phyloP scores from a whole-genome alignment of 2,329 filamentous ascomycete genomes.

The Phyllosticta ampelicida region DNA sequence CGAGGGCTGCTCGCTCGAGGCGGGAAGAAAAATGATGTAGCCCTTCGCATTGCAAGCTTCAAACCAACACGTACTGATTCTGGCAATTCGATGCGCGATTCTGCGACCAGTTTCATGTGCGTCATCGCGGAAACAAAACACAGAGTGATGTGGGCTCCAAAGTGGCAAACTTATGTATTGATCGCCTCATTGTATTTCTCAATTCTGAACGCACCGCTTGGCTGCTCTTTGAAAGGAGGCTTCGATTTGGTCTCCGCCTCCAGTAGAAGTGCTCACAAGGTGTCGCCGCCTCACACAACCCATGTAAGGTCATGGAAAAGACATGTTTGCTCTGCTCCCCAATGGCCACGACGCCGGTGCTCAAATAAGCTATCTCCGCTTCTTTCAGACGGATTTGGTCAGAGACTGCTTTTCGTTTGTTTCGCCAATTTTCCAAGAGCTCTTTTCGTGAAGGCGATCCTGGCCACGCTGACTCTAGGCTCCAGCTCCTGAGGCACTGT shows the following conservation, averaged over 20 bases:
- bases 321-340: not conserved
- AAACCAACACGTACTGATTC: not conserved
- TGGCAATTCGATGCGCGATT: not conserved
- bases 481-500: not conserved
- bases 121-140: not conserved
- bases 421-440: not conserved
- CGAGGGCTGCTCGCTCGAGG: not conserved
- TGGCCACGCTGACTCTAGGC: not conserved
- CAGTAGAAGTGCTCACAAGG: not conserved
- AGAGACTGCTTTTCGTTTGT: not conserved
- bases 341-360: not conserved
- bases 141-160: not conserved
- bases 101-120: not conserved
- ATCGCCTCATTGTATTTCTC: not conserved
- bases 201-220: not conserved
- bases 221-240: not conserved
- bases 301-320: not conserved
- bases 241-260: not conserved
- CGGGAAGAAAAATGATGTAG: not conserved
- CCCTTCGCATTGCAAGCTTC: not conserved
- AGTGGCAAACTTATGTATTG: not conserved
- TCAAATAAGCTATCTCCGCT: not conserved
- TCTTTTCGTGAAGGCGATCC: not conserved
- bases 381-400: not conserved
- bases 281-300: not conserved